Conservation (phyloP, 2,329 filamentous ascomycete genomes). For the Aureobasidium sp. region DNA sequence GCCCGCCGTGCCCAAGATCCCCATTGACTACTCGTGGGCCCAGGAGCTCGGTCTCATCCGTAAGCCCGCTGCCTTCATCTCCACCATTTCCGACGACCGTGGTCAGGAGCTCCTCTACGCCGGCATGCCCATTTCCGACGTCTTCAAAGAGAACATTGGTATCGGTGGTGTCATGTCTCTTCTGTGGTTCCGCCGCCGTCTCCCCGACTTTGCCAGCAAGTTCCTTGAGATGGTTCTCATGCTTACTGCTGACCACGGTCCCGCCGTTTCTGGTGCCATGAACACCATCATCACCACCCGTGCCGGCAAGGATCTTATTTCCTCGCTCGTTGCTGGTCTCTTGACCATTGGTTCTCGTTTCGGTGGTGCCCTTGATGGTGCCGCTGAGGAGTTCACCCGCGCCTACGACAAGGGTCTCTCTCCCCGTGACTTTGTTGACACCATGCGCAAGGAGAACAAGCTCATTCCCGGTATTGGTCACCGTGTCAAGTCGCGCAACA, state of each 20-base stretch:
- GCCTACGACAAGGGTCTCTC: conserved; percentile 97
- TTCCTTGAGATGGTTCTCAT: conserved; percentile 99
- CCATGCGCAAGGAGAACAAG: conserved; percentile 99
- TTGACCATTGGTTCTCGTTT: conserved; percentile 97
- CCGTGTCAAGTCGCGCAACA: conserved; percentile 99
- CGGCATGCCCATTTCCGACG: conserved; percentile 99
- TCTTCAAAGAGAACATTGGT: conserved; percentile 97
- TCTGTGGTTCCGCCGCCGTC: conserved; percentile 97
- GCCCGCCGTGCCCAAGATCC: conserved; percentile 95
- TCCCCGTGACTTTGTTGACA: conserved; percentile 98
- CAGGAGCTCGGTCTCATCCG: conserved; percentile 99
- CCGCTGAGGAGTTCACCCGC: conserved; percentile 96
- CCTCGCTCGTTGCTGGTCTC: conserved; percentile 88
- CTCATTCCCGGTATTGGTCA: conserved; percentile 98
- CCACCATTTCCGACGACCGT: conserved; percentile 99
- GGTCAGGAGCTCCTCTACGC: conserved; percentile 98
- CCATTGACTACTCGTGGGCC: conserved; percentile 98
- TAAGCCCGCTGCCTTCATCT: conserved; percentile 99
- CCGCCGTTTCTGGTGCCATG: conserved; percentile 98
- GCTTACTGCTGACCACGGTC: conserved; percentile 98
- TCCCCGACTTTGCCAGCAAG: conserved; percentile 93
- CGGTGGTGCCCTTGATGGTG: conserved; percentile 95
- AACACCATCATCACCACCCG: conserved; percentile 99
- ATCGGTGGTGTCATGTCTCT: conserved; percentile 99
- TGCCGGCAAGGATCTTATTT: conserved; percentile 98